These are phyloP conservation scores for Aspergillus sergii DNA, from an alignment of 2,329 filamentous ascomycete species.

Conservation along the genomic window DNA sequence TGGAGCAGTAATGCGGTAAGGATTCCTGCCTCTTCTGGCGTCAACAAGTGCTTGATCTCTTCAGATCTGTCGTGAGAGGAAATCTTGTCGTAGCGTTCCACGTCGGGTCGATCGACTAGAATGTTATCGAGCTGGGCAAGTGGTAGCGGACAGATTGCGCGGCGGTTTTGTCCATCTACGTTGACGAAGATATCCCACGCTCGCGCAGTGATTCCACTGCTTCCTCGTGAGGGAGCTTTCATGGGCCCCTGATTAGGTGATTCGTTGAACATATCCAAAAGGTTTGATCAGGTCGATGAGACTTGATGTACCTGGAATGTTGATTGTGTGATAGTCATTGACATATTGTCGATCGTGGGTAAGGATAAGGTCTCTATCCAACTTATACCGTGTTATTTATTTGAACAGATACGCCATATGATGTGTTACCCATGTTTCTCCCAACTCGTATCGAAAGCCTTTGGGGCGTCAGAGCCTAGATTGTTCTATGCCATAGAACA, in stretches of 20 bases:
- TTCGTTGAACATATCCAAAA: too few relatives aligned
- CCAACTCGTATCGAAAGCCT: constrained; percentile 10
- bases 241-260: background rate
- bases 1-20: constrained; percentile 29
- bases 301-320: constrained; percentile 5
- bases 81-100: constrained; percentile 26
- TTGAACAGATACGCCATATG: constrained; percentile 11
- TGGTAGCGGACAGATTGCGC: constrained; percentile 27
- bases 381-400: constrained; percentile 9
- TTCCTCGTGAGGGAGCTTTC: constrained; percentile 23
- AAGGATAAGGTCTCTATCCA: constrained; percentile 9
- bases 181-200: constrained; percentile 27
- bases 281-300: background rate
- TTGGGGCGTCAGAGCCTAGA: background rate
- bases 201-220: constrained; percentile 24
- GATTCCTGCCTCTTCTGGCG: constrained; percentile 28
- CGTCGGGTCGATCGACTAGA: constrained; percentile 13
- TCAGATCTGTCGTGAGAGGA: constrained; percentile 30
- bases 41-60: constrained; percentile 34
- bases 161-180: constrained; percentile 28
- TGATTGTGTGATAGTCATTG: constrained; percentile 17
- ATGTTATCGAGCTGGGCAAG: constrained; percentile 21
- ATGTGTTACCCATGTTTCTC: constrained; percentile 12
- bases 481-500: background rate
- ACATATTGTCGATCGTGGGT: constrained; percentile 5